Conservation (phyloP, 192 early-diverging fungal genomes). For the Paraglomus brasilianum region DNA sequence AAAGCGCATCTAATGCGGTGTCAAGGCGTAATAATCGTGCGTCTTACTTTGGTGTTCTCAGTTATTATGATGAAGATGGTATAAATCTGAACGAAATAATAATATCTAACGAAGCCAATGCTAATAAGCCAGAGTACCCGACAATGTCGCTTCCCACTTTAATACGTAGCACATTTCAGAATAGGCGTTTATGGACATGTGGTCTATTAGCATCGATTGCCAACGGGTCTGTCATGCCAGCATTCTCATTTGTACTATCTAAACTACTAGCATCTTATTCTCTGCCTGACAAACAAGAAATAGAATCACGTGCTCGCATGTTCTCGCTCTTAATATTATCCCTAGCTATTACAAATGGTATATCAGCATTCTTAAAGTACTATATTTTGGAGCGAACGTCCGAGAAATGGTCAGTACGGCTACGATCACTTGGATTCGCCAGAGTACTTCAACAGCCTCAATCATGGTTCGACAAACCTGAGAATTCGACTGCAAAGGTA, state of each 20-base stretch:
- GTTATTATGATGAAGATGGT: slow-evolving; percentile 25
- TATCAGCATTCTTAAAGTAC: slow-evolving; percentile 23
- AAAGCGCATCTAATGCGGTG: background rate
- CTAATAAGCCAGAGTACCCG: background rate
- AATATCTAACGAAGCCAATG: background rate
- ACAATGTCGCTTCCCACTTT: too few relatives aligned
- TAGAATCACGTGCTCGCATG: background rate
- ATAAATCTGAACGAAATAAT: slow-evolving; percentile 2
- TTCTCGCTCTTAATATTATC: slow-evolving; percentile 2
- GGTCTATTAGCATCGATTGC: slow-evolving; percentile 14
- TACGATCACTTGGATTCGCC: slow-evolving; percentile 25
- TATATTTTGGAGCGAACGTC: slow-evolving; percentile 23
- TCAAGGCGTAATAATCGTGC: slow-evolving; percentile 9
- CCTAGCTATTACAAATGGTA: slow-evolving; percentile 14
- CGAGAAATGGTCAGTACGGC: slow-evolving; percentile 6
- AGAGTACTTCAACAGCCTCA: slow-evolving; percentile 13
- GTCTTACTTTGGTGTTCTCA: slow-evolving; percentile 22
- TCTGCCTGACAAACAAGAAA: slow-evolving; percentile 12
- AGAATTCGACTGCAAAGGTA: background rate
- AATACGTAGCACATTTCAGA: background rate
- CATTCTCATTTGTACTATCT: slow-evolving; percentile 24
- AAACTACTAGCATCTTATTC: slow-evolving; percentile 19
- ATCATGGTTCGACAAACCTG: slow-evolving; percentile 26
- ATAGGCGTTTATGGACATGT: background rate
- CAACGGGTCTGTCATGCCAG: slow-evolving; percentile 28